Base-by-base conservation (phyloP, 2,329 filamentous ascomycete genomes). In the Tympanopsis confertula region DNA sequence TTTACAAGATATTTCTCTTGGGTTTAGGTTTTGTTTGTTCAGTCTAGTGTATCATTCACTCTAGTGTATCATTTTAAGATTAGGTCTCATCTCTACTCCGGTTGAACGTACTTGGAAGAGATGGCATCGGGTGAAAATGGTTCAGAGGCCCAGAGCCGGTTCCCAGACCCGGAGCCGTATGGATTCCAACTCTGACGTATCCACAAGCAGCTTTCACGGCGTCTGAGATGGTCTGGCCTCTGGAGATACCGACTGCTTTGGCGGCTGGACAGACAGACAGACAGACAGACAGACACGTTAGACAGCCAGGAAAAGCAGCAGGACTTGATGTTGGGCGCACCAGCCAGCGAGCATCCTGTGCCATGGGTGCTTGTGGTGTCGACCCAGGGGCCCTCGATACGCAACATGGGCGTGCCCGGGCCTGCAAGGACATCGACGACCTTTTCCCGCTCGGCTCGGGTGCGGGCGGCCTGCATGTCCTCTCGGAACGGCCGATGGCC, bases 261-360 rank as follows among this genome's bases (percentile, higher is more conserved):
- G 83, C 82, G 43, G 83, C 78, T 78, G 19, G 12, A 15, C 4
- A 4, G 15, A n/a, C n/a, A 13, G 12, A 2, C 20, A 7, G 22
- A 26, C 22, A 26, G 36, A 45, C n/a, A 45, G 29, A 18, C 5
- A 13, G 10, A 14, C n/a, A 13, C 26, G 38, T 29, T 29, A 14
- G 5, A 10, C 15, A 17, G n/a, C 17, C 15, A 29, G 13, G 4
- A 1, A 30, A 13, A 14, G 2, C 2, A 17, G 18, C 5, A 3
- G 3, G 13, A 24, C 4, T 15, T 24, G 26, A 18, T 13, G 4
- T 4, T 19, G 37, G 20, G 66, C 78, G 63, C 57, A 84, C 80
- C 94, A 29, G 91, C 91, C 42, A 96, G 69, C 7, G 87, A 93
- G 53, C 89, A 98, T 3, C 89, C 91, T 0, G 91, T 96, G 1